These are phyloP conservation scores for Musa schizocarpa DNA, from an alignment of 176 grass and related monocot genomes.

Conservation along the genomic window DNA sequence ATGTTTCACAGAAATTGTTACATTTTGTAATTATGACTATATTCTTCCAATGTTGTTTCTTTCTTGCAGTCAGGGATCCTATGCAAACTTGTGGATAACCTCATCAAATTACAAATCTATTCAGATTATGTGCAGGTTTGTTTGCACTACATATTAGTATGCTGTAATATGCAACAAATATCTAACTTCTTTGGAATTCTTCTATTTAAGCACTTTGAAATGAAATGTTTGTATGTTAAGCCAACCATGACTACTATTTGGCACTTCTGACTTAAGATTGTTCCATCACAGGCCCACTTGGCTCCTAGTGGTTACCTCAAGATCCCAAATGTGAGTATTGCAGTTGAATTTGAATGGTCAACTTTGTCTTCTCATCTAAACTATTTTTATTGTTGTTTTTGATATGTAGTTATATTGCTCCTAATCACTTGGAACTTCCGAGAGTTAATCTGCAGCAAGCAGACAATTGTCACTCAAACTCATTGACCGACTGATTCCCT, in stretches of 20 bases:
- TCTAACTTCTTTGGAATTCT: too few relatives aligned
- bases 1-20: not conserved
- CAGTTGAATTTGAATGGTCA: too few relatives aligned
- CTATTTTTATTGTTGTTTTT: not conserved
- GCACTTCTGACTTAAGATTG: slow-evolving; percentile 21
- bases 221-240: not conserved
- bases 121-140: slow-evolving; percentile 72
- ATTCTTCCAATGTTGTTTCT: not conserved
- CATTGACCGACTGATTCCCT: too few relatives aligned
- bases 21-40: not conserved
- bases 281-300: slow-evolving; percentile 68
- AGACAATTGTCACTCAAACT: too few relatives aligned
- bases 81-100: slow-evolving; percentile 59
- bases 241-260: not conserved
- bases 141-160: not conserved
- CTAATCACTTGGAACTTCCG: not conserved
- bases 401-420: not conserved
- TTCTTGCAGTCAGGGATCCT: slow-evolving; percentile 22
- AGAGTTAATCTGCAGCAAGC: not conserved
- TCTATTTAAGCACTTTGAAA: too few relatives aligned
- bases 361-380: too few relatives aligned
- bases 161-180: not conserved
- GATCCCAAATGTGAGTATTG: slow-evolving; percentile 70
- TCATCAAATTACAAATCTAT: slow-evolving; percentile 75
- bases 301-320: slow-evolving; percentile 90